Percentiles rank a stretch among this genome's conserved stretches.
Evolutionary conservation across 495 filamentous ascomycete species (phyloP).

Genomic region (Talaromyces liani): DNA sequence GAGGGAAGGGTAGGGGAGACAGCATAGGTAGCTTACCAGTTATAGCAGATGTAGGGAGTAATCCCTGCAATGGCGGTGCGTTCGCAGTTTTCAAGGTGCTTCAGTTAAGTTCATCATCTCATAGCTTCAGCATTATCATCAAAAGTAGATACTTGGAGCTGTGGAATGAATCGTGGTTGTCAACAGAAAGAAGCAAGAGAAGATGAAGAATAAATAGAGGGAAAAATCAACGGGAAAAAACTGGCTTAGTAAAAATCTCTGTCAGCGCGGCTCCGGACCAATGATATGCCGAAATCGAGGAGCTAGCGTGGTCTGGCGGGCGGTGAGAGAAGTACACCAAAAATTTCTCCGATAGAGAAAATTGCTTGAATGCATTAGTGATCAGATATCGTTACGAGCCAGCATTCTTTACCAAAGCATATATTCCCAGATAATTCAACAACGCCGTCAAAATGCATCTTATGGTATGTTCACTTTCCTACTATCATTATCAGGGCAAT

Average conservation of each 20-base stretch:
- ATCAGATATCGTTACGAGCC: neutral
- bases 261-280: slow-evolving; percentile 11
- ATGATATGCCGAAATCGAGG: neutral
- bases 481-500: slow-evolving; percentile 9
- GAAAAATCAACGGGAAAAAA: neutral
- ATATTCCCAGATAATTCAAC: neutral
- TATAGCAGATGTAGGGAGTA: neutral
- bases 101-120: neutral
- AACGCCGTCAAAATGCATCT: slow-evolving; percentile 41
- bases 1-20: neutral
- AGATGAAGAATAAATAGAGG: neutral
- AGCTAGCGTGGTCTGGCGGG: neutral
- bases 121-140: neutral
- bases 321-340: slow-evolving; percentile 2
- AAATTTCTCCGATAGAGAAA: slow-evolving; percentile 7
- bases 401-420: neutral
- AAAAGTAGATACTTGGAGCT: neutral
- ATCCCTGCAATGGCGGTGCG: neutral
- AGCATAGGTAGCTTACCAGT: slow-evolving; percentile 14
- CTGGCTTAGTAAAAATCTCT: slow-evolving; percentile 4
- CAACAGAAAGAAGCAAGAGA: neutral
- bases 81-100: neutral
- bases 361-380: neutral
- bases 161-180: neutral
- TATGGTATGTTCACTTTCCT: slow-evolving; percentile 29